These are phyloP conservation scores for Colletotrichum sp. DNA, from an alignment of 2,329 filamentous ascomycete species.

Conservation along the genomic window DNA sequence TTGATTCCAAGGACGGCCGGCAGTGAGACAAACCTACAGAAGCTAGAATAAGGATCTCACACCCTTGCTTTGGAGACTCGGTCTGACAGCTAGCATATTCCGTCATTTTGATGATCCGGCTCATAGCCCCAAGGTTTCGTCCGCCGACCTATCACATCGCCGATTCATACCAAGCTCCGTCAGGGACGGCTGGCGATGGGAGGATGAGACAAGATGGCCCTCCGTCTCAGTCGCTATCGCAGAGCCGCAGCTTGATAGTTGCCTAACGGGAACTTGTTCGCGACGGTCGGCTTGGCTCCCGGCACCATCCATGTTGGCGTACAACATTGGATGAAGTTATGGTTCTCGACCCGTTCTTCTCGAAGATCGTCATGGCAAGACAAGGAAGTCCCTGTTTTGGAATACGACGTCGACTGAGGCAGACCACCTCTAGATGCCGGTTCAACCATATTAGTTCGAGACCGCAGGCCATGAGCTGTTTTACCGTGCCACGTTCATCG, in stretches of 20 bases:
- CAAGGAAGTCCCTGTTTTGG: not conserved
- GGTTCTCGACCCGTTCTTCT: not conserved
- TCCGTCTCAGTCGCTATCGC: not conserved
- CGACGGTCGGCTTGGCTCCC: not conserved
- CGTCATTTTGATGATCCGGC: not conserved
- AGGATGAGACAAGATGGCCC: not conserved
- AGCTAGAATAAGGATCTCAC: not conserved
- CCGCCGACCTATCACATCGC: not conserved
- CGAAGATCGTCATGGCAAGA: not conserved
- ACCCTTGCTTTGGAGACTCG: not conserved
- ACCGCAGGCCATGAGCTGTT: not conserved
- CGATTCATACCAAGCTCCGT: not conserved
- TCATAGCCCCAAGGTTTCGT: not conserved
- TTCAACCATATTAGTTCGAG: not conserved
- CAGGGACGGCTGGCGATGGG: not conserved
- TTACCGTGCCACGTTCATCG: not conserved
- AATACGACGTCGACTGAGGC: not conserved
- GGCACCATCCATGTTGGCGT: not conserved
- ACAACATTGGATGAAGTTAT: not conserved
- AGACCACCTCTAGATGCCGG: not conserved
- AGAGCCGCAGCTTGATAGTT: constrained; percentile 9
- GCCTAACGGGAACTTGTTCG: not conserved
- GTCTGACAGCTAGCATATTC: not conserved
- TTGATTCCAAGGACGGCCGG: not conserved
- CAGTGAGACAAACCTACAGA: not conserved